Evolutionary conservation across 2,329 filamentous ascomycete genomes (phyloP), one percentile per base, ranked within the genome.

Genomic region (Arthrobotrys musiformis): DNA sequence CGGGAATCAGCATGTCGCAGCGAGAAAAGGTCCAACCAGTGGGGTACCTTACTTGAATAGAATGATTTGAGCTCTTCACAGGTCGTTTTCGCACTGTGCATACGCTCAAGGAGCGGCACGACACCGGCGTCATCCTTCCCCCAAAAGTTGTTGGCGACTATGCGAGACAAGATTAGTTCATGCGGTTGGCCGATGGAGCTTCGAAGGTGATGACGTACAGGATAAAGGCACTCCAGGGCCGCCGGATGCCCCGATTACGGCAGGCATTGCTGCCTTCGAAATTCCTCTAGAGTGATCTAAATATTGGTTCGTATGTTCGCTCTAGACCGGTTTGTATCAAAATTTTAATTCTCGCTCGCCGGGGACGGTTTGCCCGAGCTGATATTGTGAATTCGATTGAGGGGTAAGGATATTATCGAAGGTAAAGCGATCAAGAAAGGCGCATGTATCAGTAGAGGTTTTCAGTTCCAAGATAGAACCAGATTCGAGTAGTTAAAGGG

Each of bases 71-170:
- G 85, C 85, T 99, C 95, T 84, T 99, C 96, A 83, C 91, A 94
- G 26, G 95, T 97, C 81, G 92, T 90, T 86, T 99, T 99, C 58
- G 95, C 93, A 84, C 90, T 91, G 82, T 93, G 91, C 93, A 99
- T 97, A 82, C 95, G 94, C 83, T 94, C 93, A 30, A 99, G 88
- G 82, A 99, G 89, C 73, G 95, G 96, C 52, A 88, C 88, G 82
- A 99, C 94, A 83, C 95, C 96, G 62, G 94, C 95, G 87, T 99
- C 95, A 84, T 98, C 94, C 87, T 97, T 98, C 79, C 95, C 95
- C 95, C 95, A 99, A 85, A 99, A 99, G 84, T 99, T 99, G 86
- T 99, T 99, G 82, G 95, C 94, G 86, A 99, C 94, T 94, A 80
- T n/a, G n/a, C n/a, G 2, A 22, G 46, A 40, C n/a, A 22, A 52